Evolutionary conservation across 495 filamentous ascomycete species (phyloP).

Genomic region (Aspergillus leporis): DNA sequence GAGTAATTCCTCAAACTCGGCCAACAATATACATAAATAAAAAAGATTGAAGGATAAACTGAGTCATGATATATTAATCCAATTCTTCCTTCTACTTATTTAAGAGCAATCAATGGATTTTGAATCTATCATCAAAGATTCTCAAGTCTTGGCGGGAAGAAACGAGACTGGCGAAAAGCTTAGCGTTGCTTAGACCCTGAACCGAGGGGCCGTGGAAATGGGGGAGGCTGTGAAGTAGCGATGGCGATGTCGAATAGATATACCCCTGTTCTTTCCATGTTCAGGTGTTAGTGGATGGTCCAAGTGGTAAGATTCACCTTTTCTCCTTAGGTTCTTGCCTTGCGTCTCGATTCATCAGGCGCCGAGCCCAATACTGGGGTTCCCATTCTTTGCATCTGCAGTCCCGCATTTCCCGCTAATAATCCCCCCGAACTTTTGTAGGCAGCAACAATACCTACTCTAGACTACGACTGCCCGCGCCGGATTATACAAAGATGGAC

Average conservation of each 20-base stretch:
- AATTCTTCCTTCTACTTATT: background rate
- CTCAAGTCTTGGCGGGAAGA: background rate
- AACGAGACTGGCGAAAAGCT: background rate
- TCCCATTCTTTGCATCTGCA: background rate
- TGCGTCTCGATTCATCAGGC: background rate
- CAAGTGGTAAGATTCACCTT: background rate
- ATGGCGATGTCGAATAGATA: no score
- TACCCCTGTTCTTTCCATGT: background rate
- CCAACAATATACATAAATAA: background rate
- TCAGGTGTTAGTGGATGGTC: background rate
- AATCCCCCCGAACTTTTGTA: background rate
- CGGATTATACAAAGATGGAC: slow-evolving; percentile 17
- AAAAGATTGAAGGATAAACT: background rate
- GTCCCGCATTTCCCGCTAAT: background rate
- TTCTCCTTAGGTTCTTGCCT: background rate
- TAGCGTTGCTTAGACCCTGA: background rate
- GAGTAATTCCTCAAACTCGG: background rate
- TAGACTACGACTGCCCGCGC: background rate
- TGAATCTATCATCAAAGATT: background rate
- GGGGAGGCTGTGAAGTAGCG: background rate
- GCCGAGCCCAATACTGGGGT: background rate
- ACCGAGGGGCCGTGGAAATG: background rate
- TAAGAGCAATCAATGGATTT: background rate
- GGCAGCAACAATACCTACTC: background rate
- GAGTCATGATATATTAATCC: background rate